Percentiles rank a stretch among this genome's conserved stretches.
Conservation (phyloP, 116 monocot genomes). For the Papilionanthe hybrid region DNA sequence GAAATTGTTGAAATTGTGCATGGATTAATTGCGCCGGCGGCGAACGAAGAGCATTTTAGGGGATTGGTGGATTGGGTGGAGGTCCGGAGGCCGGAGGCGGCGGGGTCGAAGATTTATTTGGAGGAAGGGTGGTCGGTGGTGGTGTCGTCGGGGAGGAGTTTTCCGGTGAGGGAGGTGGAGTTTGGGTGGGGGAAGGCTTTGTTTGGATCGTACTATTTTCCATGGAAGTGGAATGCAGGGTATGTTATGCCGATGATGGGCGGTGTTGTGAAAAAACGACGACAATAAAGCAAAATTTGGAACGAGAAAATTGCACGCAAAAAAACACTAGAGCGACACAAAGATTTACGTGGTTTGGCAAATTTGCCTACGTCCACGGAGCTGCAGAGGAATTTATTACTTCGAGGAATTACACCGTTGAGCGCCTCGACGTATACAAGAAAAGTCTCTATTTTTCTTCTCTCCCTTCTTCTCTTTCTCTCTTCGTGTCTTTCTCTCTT, state of each 20-base stretch:
- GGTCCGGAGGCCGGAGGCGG: conserved; percentile 27
- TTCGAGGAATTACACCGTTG: too few species aligned
- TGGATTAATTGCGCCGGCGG: conserved; percentile 17
- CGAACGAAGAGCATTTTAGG: conserved; percentile 29
- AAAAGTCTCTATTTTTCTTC: too few species aligned
- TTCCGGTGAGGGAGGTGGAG: conserved; percentile 34
- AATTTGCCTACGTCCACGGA: too few species aligned
- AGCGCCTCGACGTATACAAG: too few species aligned
- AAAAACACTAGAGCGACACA: too few species aligned
- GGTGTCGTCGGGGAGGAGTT: conserved; percentile 44
- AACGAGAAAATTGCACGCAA: too few species aligned
- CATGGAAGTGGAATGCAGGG: conserved; percentile 32
- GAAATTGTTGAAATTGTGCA: conserved; percentile 33
- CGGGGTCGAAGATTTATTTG: conserved; percentile 27
- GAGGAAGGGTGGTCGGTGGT: conserved; percentile 29
- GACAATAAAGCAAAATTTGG: too few species aligned
- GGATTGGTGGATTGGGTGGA: conserved; percentile 51
- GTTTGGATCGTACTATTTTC: conserved; percentile 50
- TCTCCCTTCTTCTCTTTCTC: too few species aligned
- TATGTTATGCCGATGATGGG: conserved; percentile 60
- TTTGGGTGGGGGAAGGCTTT: conserved; percentile 37
- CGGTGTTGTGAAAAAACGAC: too few species aligned
- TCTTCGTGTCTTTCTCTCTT: too few species aligned
- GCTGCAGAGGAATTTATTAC: too few species aligned
- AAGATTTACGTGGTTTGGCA: too few species aligned